Evolutionary conservation across 2,329 filamentous ascomycete genomes (phyloP).

Genomic region (Ascochyta clinopodiicola): DNA sequence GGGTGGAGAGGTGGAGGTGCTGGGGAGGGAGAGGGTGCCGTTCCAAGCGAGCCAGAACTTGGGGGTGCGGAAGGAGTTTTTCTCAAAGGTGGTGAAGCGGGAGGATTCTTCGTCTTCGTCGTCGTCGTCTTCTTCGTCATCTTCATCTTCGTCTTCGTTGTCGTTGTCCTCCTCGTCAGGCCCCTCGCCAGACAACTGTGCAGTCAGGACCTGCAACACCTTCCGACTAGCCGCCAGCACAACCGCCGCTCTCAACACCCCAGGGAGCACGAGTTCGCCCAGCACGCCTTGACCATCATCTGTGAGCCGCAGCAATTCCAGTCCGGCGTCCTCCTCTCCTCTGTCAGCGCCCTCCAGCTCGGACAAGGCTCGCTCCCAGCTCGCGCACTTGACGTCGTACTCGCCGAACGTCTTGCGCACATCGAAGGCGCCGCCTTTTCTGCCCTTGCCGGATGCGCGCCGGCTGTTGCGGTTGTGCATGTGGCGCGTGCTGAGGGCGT

Average conservation of each 20-base stretch:
- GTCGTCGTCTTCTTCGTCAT: background rate
- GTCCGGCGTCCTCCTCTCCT: conserved; percentile 10
- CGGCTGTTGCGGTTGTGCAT: conserved; percentile 32
- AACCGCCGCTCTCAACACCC: conserved; percentile 20
- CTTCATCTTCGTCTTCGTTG: conserved; percentile 3
- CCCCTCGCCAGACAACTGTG: conserved; percentile 6
- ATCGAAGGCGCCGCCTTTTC: conserved; percentile 24
- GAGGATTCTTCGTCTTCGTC: background rate
- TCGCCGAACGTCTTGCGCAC: conserved; percentile 33
- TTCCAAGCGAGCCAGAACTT: conserved; percentile 39
- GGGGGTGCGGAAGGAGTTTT: conserved; percentile 35
- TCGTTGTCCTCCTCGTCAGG: conserved; percentile 12
- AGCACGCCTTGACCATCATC: conserved; percentile 29
- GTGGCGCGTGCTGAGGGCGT: conserved; percentile 30
- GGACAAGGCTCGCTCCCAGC: conserved; percentile 22
- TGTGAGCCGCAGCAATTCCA: conserved; percentile 31
- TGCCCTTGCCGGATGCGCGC: conserved; percentile 19
- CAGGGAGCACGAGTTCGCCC: conserved; percentile 26
- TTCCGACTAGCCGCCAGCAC: conserved; percentile 29
- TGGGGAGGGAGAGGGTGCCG: conserved; percentile 6
- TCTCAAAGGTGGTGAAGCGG: conserved; percentile 33
- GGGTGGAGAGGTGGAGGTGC: background rate
- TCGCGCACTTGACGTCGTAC: conserved; percentile 30
- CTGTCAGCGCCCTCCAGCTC: background rate
- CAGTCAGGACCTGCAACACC: conserved; percentile 14